These are phyloP conservation scores for Nitzschia inconspicua DNA, from an alignment of 108 stramenopile species.

Conservation along the genomic window DNA sequence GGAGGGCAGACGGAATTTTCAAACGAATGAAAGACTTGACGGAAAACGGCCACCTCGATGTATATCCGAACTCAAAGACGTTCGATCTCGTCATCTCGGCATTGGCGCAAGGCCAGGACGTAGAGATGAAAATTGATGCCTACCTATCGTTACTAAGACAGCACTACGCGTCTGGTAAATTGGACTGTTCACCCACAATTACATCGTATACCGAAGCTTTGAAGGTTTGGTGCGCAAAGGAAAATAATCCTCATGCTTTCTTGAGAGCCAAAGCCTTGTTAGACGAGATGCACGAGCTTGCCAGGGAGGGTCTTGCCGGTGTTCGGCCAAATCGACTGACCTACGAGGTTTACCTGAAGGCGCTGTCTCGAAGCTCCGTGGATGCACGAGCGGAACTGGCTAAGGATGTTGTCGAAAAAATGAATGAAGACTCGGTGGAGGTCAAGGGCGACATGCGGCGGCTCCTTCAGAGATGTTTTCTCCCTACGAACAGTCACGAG, in stretches of 20 bases:
- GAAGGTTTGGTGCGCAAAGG: slow-evolving; percentile 17
- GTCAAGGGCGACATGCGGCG: slow-evolving; percentile 5
- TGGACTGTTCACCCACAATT: slow-evolving; percentile 19
- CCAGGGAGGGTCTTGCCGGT: slow-evolving; percentile 11
- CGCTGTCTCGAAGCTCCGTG: slow-evolving; percentile 12
- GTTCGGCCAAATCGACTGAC: slow-evolving; percentile 19
- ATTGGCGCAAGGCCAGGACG: slow-evolving; percentile 19
- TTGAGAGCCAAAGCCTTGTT: slow-evolving; percentile 28
- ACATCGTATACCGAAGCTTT: slow-evolving; percentile 30
- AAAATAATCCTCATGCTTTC: slow-evolving; percentile 27
- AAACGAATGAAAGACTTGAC: slow-evolving; percentile 21
- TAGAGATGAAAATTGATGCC: slow-evolving; percentile 17
- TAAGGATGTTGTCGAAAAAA: slow-evolving; percentile 13
- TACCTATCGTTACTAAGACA: slow-evolving; percentile 18
- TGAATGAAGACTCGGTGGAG: slow-evolving; percentile 13
- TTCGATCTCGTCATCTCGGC: slow-evolving; percentile 24
- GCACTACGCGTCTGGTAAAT: slow-evolving; percentile 14
- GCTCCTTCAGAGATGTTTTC: slow-evolving; percentile 18
- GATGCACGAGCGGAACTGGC: slow-evolving; percentile 16
- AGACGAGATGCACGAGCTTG: slow-evolving; percentile 34
- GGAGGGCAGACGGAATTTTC: slow-evolving; percentile 28
- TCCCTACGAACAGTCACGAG: slow-evolving; percentile 7
- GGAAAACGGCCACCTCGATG: slow-evolving; percentile 15
- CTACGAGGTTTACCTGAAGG: slow-evolving; percentile 21
- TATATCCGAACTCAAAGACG: slow-evolving; percentile 23